These are phyloP conservation scores for Mycosphaerella arachidis DNA, from an alignment of 2,329 filamentous ascomycete genomes.

Conservation along the genomic window DNA sequence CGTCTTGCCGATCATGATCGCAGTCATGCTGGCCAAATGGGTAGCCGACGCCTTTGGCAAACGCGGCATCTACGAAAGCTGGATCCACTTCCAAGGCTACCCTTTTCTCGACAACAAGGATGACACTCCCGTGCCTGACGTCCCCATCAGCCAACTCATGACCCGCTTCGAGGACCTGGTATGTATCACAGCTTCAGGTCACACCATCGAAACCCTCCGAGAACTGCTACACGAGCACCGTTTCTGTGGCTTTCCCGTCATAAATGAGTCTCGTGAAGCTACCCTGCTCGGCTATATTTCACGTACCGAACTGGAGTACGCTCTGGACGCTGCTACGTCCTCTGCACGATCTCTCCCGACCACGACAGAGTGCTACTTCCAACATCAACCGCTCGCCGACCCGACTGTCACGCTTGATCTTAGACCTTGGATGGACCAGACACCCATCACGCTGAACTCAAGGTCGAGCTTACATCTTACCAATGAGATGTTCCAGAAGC, in stretches of 20 bases:
- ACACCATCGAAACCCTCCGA: slow-evolving; percentile 74
- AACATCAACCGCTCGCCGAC: slow-evolving; percentile 76
- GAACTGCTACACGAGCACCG: slow-evolving; percentile 67
- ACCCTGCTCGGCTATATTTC: slow-evolving; percentile 90
- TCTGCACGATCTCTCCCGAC: slow-evolving; percentile 56
- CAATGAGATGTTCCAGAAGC: slow-evolving; percentile 87
- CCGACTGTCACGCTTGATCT: slow-evolving; percentile 76
- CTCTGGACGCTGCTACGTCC: slow-evolving; percentile 60
- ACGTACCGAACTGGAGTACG: slow-evolving; percentile 80
- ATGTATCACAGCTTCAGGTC: slow-evolving; percentile 72
- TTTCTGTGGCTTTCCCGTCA: slow-evolving; percentile 88
- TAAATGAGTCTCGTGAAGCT: slow-evolving; percentile 71
- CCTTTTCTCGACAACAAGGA: slow-evolving; percentile 92
- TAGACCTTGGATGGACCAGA: slow-evolving; percentile 98
- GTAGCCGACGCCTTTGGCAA: slow-evolving; percentile 92
- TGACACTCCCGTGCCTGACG: slow-evolving; percentile 70
- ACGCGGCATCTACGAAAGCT: slow-evolving; percentile 92
- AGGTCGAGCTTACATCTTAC: slow-evolving; percentile 76
- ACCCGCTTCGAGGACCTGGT: slow-evolving; percentile 86
- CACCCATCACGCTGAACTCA: slow-evolving; percentile 81
- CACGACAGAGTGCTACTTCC: slow-evolving; percentile 77
- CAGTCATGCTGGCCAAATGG: slow-evolving; percentile 98
- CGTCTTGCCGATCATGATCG: slow-evolving; percentile 97
- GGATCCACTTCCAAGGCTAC: slow-evolving; percentile 95
- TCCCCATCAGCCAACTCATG: slow-evolving; percentile 85